Evolutionary conservation across 371 early-diverging fungal genomes (phyloP).

Genomic region (Lichtheimia ornata): DNA sequence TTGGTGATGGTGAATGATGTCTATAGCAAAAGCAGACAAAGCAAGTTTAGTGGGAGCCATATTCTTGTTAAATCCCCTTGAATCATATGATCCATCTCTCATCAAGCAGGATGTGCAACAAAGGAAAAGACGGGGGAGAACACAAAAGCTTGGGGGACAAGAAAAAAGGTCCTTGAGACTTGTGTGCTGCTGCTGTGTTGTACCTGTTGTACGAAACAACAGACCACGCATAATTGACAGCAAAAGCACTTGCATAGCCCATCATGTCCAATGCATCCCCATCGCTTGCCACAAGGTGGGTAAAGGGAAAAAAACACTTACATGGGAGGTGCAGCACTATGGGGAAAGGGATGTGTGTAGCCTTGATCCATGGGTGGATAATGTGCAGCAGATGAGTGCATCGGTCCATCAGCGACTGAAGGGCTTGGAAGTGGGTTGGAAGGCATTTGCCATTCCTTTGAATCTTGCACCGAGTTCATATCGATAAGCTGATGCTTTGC

Average conservation of each 20-base stretch:
- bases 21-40: constrained; percentile 11
- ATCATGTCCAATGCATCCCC: background rate
- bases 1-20: constrained; percentile 30
- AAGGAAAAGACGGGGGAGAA: constrained; percentile 2
- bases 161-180: background rate
- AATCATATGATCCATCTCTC: constrained; percentile 13
- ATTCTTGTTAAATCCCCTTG: constrained; percentile 7
- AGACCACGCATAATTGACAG: constrained; percentile 31
- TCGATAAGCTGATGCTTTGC: background rate
- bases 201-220: constrained; percentile 19
- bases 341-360: constrained; percentile 29
- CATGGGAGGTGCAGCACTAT: constrained; percentile 36
- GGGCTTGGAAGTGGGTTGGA: constrained; percentile 31
- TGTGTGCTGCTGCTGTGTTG: constrained; percentile 2
- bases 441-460: constrained; percentile 44
- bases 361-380: constrained; percentile 28
- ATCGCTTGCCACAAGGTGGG: background rate
- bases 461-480: constrained; percentile 41
- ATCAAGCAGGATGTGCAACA: constrained; percentile 2
- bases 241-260: constrained; percentile 5
- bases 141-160: no score
- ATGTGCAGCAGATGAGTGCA: constrained; percentile 23
- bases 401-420: constrained; percentile 25
- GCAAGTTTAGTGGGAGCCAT: constrained; percentile 5
- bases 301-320: constrained; percentile 23